Evolutionary conservation across 2,329 filamentous ascomycete genomes (phyloP), one percentile per base, ranked within the genome.

Genomic region (Cryphonectria carpinicola): DNA sequence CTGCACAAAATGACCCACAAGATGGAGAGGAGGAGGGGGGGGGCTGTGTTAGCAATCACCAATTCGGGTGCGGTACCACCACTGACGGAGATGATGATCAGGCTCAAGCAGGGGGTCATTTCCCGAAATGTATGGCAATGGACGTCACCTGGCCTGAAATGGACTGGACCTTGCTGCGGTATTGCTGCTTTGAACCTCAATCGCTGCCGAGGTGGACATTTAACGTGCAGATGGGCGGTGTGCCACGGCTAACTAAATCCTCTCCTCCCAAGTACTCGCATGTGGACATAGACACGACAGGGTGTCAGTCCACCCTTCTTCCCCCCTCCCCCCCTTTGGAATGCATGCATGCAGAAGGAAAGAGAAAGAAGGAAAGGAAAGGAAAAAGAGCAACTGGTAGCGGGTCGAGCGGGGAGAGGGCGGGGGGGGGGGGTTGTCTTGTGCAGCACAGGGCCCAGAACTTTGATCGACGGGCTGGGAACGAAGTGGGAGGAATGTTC

Each of bases 81-180:
- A 37, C 52, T 39, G n/a, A 22, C 35, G 65, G 22, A 66, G 37
- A 58, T 32, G 35, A 66, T 43, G 8, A 11, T 28, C 39, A 19
- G n/a, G 10, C 37, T 14, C 35, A 37, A 7, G 65, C 65, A 66
- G 49, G 65, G 63, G 65, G 22, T 39, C 11, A 8, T 41, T 39
- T 66, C 65, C 65, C 65, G 22, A 66, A 66, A 25, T 19, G 52
- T 66, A 35, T 58, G 49, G 17, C 56, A 52, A 66, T 17, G 54
- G n/a, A 52, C 35, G 52, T 13, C 32, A 43, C 28, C 35, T 28
- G 35, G 49, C 65, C 65, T n/a, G 39, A 66, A 66, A 39, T n/a
- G 65, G 65, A 66, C 65, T 66, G 65, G 65, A 28, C n/a, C n/a
- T 49, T 14, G 35, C 35, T 66, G 65, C 65, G 46, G 35, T 19